These are phyloP conservation scores for Populus hybrid DNA, from an alignment of 441 rosid species.

Conservation along the genomic window DNA sequence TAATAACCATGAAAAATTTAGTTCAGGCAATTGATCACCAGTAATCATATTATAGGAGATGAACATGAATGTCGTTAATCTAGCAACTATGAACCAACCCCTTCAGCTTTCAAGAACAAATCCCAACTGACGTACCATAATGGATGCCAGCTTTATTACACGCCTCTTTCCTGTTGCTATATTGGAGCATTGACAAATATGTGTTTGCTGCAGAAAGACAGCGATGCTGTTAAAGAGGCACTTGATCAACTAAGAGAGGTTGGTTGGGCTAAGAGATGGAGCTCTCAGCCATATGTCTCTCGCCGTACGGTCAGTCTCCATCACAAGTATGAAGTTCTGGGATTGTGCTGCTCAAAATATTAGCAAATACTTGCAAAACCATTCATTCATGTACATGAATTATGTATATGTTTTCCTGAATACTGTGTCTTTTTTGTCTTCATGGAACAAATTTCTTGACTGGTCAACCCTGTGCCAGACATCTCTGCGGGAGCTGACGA, in stretches of 20 bases:
- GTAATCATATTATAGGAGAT: not conserved
- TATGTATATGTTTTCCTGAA: not conserved
- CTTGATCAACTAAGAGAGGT: constrained; percentile 57
- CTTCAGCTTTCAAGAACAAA: not conserved
- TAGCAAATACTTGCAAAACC: constrained; percentile 5
- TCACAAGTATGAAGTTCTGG: constrained; percentile 21
- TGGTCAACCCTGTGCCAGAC: constrained; percentile 43
- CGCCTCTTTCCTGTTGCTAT: not conserved
- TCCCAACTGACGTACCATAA: not conserved
- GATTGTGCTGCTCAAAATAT: constrained; percentile 10
- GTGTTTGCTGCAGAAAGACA: constrained; percentile 60
- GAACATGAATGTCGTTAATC: not conserved
- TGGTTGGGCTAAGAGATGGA: constrained; percentile 95
- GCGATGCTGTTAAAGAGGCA: constrained; percentile 73
- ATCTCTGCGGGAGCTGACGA: constrained; percentile 72
- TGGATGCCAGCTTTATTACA: not conserved
- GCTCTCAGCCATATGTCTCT: constrained; percentile 92
- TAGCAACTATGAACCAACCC: not conserved
- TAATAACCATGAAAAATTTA: not conserved
- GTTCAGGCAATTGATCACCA: not conserved
- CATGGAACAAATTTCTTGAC: not conserved
- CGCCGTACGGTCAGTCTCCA: constrained; percentile 79
- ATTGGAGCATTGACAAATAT: not conserved
- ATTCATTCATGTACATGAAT: constrained; percentile 21
- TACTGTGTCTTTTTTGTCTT: not conserved